These are phyloP conservation scores for Ganoderma lingzhi DNA, from an alignment of 1,284 basidiomycete species.

Conservation along the genomic window DNA sequence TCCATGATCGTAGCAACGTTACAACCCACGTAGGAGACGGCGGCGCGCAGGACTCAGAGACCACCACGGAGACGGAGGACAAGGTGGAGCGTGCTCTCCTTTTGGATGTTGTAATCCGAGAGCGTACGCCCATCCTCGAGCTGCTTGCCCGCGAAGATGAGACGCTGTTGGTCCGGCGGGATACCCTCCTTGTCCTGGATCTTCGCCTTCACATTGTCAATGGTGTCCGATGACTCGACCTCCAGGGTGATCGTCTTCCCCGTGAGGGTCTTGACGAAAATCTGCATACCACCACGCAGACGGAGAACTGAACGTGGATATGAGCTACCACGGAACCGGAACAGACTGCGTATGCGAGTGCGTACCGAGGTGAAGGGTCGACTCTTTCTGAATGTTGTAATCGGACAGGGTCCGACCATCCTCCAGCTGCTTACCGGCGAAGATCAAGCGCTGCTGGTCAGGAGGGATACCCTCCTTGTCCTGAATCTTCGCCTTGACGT, in stretches of 20 bases:
- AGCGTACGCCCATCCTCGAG: constrained; percentile 40
- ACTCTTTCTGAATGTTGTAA: constrained; percentile 45
- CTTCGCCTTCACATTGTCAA: constrained; percentile 41
- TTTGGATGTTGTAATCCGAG: constrained; percentile 67
- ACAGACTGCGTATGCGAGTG: not conserved
- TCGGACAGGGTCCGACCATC: constrained; percentile 70
- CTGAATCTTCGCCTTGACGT: constrained; percentile 62
- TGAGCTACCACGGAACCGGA: not conserved
- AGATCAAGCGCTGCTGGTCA: constrained; percentile 87
- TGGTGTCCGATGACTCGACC: constrained; percentile 41
- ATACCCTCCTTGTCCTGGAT: constrained; percentile 42
- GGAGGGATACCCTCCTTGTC: constrained; percentile 78
- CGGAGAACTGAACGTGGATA: constrained; percentile 36
- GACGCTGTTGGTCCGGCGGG: constrained; percentile 39
- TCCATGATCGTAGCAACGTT: constrained; percentile 23
- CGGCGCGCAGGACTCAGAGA: constrained; percentile 25
- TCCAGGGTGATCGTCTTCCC: constrained; percentile 41
- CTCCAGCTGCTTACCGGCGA: constrained; percentile 84
- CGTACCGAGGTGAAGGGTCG: constrained; percentile 41
- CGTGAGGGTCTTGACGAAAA: constrained; percentile 42
- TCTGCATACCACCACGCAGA: constrained; percentile 44
- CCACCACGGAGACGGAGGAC: constrained; percentile 88
- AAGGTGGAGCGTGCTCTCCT: constrained; percentile 68
- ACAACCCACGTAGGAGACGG: constrained; percentile 3
- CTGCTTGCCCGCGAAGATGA: constrained; percentile 41